Base-by-base conservation (phyloP, 306 rosid species). In the Cicer arietinum region DNA sequence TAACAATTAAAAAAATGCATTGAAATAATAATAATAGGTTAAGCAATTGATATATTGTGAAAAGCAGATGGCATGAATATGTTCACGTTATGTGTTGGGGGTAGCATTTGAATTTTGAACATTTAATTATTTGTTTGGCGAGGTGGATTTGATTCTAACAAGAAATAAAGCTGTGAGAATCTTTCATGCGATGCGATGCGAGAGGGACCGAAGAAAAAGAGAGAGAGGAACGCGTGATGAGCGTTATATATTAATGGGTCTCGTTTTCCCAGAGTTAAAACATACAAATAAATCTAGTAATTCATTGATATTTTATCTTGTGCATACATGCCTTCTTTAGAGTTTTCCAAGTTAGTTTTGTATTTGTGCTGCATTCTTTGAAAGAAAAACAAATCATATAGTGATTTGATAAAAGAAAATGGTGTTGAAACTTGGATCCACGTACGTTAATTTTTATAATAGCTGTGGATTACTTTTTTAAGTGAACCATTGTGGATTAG, bases 151-250 rank as follows among this genome's bases (percentile, higher is more conserved):
- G 79, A 77, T 72, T 86, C 78, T 57, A 66, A 59, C 85, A 43
- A 74, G 69, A 74, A 84, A 83, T 13, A 50, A 50, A 71, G 88
- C 69, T 74, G 84, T 56, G 76, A 78, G 87, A 84, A 86, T 78
- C 81, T 80, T 84, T 57, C 77, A 14, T 14, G 16, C 16, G 16
- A 53, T 14, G 68, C 45, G 77, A 53, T 14, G 68, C 45, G 77
- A 59, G 80, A 80, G 81, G 74, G 78, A 74, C 58, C 69, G 73
- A 51, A 80, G 74, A 14, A 46, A 62, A 66, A 70, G 30, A n/a
- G 25, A 72, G 54, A 11, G n/a, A 47, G 66, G 14, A 79, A 85
- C 85, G 89, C 86, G 85, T 84, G 86, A 84, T 84, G 86, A 84
- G 69, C 59, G 73, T 79, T 81, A 22, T 22, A 22, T 22, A 79